Evolutionary conservation across 768 basidiomycete species (phyloP).

Genomic region (Lentinus tigrinus): DNA sequence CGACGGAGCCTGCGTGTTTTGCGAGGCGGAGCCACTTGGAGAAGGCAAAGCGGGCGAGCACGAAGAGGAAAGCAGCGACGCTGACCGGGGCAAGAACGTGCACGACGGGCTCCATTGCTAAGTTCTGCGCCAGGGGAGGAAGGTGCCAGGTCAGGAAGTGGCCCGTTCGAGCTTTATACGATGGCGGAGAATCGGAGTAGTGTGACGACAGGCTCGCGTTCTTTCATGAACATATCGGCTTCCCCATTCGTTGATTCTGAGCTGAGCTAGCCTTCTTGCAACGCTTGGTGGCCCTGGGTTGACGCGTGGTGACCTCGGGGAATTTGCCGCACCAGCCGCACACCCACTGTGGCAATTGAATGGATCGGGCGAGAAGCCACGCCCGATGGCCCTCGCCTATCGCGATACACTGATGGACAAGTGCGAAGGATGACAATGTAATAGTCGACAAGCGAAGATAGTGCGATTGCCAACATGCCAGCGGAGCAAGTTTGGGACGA

Average conservation of each 20-base stretch:
- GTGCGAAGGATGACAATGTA: conserved; percentile 1
- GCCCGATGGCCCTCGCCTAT: conserved; percentile 14
- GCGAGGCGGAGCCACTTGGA: not conserved
- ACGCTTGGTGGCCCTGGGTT: not conserved
- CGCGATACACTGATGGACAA: conserved; percentile 15
- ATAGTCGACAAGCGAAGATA: conserved; percentile 7
- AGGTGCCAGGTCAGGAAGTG: not conserved
- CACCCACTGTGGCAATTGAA: not conserved
- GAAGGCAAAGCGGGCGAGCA: conserved; percentile 9
- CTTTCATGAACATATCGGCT: not conserved
- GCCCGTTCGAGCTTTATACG: conserved; percentile 11
- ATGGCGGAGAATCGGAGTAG: conserved; percentile 8
- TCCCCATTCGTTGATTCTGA: not conserved
- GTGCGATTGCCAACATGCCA: conserved; percentile 9
- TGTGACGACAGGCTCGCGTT: not conserved
- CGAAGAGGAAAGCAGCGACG: conserved; percentile 16
- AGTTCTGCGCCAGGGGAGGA: not conserved
- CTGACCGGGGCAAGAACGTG: conserved; percentile 9
- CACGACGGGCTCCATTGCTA: not conserved
- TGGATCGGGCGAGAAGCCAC: conserved; percentile 3
- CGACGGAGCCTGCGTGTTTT: conserved; percentile 4
- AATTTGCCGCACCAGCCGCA: not conserved
- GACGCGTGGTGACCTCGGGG: conserved; percentile 3
- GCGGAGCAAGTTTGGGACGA: not conserved
- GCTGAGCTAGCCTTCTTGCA: not conserved